Percentiles rank a stretch among this genome's conserved stretches.
Conservation (phyloP, 768 basidiomycete species). For the Dacryopinax primogenitus region DNA sequence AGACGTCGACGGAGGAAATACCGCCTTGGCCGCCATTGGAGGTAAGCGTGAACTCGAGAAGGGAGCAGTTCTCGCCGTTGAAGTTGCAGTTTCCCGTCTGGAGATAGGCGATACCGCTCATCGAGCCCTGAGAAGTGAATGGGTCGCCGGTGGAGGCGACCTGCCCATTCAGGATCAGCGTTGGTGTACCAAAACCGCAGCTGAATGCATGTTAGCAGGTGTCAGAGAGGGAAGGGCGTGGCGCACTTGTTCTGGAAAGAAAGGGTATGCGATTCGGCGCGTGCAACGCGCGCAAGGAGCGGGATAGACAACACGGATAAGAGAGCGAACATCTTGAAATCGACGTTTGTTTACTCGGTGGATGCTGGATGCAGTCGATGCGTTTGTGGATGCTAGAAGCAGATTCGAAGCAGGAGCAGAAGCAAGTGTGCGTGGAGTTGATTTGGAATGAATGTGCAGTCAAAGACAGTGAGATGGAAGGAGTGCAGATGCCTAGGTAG, state of each 20-base stretch:
- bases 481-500: not conserved
- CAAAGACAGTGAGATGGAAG: not conserved
- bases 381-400: not conserved
- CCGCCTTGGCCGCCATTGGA: not conserved
- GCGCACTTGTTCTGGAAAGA: not conserved
- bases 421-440: not conserved
- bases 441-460: not conserved
- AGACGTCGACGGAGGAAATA: not conserved
- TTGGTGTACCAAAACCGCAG: not conserved
- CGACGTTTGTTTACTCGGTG: not conserved
- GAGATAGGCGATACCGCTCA: constrained; percentile 2
- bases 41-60: not conserved
- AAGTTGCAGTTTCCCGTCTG: constrained; percentile 2
- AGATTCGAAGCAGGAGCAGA: not conserved
- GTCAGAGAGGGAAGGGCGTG: not conserved
- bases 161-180: not conserved
- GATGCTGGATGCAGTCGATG: constrained; percentile 7
- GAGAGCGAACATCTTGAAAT: not conserved
- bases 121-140: not conserved
- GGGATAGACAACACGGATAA: not conserved
- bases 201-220: not conserved
- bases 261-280: constrained; percentile 1
- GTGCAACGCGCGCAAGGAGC: constrained; percentile 6
- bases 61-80: constrained; percentile 3
- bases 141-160: not conserved